Evolutionary conservation across 768 basidiomycete species (phyloP), one percentile per base, ranked within the genome.

Genomic region (Clitopilus passeckerianus): DNA sequence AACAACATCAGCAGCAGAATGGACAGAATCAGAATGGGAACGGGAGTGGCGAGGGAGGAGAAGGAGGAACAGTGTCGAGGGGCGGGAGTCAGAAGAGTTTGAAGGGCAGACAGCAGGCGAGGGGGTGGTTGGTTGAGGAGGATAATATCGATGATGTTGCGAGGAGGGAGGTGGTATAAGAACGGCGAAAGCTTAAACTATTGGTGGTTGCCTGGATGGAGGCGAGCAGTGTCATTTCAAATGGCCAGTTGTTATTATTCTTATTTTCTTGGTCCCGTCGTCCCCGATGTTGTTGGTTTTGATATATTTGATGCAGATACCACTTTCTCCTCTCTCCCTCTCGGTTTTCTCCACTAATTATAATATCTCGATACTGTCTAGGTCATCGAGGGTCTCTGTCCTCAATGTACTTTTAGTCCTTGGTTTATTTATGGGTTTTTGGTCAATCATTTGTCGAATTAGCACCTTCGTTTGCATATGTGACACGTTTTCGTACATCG

Each of bases 91-190:
- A 5, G 70, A 61, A 55, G 71, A 68, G 34, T 68, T 72, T 67
- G 66, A 70, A 57, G 59, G 68, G 53, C 58, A 71, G 65, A 58
- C 73, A 56, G 66, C 71, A 58, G 63, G 68, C 33, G 69, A 70
- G 30, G 68, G 69, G 12, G 16, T 70, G 69, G 69, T 61, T 72
- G 57, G 64, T 72, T 53, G 67, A 68, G 57, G 66, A 68, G 54
- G 64, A 69, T n/a, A 64, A 66, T 14, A 59, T 59, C n/a, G 58
- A 59, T 43, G 53, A 55, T 18, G 53, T 59, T 43, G 58, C 53
- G 53, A 50, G 58, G 34, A 23, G 53, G 41, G 58, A 59, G 23
- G 58, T 59, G 8, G 34, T 59, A n/a, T n/a, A n/a, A n/a, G n/a
- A n/a, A n/a, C n/a, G n/a, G n/a, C n/a, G n/a, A n/a, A n/a, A n/a